Evolutionary conservation across 225 moss, liverwort and hornwort species (phyloP).

Genomic region (Anthoceros angustus): DNA sequence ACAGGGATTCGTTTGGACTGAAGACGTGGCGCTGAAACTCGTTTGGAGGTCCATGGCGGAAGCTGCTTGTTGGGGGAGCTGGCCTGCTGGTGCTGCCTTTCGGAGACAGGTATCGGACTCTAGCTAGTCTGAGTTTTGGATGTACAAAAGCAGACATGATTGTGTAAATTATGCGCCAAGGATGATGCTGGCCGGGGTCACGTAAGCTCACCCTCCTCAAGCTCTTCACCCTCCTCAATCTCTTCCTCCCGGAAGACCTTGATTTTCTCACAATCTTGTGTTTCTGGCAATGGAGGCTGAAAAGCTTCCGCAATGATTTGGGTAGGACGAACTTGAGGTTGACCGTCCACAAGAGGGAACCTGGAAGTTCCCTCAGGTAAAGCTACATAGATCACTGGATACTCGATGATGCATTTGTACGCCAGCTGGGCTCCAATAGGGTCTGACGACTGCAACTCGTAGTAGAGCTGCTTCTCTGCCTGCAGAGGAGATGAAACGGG

Average conservation of each 20-base stretch:
- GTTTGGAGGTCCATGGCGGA: too few relatives aligned
- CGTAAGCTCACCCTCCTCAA: conserved; percentile 70
- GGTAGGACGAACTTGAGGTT: conserved; percentile 3
- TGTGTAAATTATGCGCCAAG: conserved; percentile 10
- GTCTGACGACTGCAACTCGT: conserved; percentile 34
- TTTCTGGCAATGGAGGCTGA: not conserved
- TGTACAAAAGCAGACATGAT: too few relatives aligned
- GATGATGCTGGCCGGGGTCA: conserved; percentile 19
- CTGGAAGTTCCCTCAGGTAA: conserved; percentile 25
- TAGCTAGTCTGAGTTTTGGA: too few relatives aligned
- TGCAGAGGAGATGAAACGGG: conserved; percentile 13
- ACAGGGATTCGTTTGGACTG: too few relatives aligned
- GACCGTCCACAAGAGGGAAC: conserved; percentile 21
- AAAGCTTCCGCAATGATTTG: conserved; percentile 7
- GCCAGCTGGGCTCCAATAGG: conserved; percentile 51
- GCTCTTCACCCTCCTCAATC: conserved; percentile 77
- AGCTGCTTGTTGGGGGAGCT: too few relatives aligned
- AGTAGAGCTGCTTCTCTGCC: conserved; percentile 42
- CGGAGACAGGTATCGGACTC: too few relatives aligned
- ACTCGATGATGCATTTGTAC: conserved; percentile 63
- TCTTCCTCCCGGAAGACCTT: conserved; percentile 50
- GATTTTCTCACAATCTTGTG: conserved; percentile 11
- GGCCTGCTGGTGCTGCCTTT: too few relatives aligned
- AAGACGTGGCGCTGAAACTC: too few relatives aligned
- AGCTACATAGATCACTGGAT: conserved; percentile 54